A percentile compares a stretch with the other conserved stretches of the same genome.
phyloP scores from a whole-genome alignment of 169 alveolate genomes.

The Plasmodium coatneyi region DNA sequence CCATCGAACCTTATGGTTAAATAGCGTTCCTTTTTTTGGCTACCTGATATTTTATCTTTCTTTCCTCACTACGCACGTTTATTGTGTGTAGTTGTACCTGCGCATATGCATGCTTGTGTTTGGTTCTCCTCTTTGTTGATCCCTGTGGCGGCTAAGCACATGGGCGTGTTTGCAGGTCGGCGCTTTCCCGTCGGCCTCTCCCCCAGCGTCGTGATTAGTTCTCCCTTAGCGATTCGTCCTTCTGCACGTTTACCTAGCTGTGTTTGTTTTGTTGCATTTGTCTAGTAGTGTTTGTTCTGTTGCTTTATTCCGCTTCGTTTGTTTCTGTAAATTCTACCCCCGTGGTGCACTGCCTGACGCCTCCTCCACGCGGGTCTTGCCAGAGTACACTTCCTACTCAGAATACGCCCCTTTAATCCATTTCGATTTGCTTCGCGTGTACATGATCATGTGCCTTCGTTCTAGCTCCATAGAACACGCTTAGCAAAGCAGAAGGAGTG shows the following conservation, averaged over 20 bases:
- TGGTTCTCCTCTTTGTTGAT: not conserved
- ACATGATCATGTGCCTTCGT: too few species aligned
- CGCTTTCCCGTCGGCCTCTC: not conserved
- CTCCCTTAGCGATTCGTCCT: not conserved
- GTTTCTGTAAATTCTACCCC: not conserved
- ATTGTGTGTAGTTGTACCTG: not conserved
- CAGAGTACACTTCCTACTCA: not conserved
- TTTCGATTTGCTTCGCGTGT: too few species aligned
- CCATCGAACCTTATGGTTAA: not conserved
- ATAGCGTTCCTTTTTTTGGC: not conserved
- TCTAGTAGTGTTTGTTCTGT: not conserved
- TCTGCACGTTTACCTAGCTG: not conserved
- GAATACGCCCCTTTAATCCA: too few species aligned
- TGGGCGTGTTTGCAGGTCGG: not conserved
- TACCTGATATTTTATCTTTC: not conserved
- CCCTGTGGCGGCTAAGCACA: not conserved
- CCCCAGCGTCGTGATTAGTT: not conserved
- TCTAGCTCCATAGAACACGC: not conserved
- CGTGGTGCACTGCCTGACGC: not conserved
- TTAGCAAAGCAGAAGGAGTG: not conserved
- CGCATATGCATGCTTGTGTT: not conserved
- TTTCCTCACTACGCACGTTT: not conserved
- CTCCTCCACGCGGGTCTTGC: not conserved
- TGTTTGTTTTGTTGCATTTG: not conserved
- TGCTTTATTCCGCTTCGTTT: not conserved